These are phyloP conservation scores for Ceratocystis alfenasii DNA, from an alignment of 2,329 filamentous ascomycete species.

Conservation along the genomic window DNA sequence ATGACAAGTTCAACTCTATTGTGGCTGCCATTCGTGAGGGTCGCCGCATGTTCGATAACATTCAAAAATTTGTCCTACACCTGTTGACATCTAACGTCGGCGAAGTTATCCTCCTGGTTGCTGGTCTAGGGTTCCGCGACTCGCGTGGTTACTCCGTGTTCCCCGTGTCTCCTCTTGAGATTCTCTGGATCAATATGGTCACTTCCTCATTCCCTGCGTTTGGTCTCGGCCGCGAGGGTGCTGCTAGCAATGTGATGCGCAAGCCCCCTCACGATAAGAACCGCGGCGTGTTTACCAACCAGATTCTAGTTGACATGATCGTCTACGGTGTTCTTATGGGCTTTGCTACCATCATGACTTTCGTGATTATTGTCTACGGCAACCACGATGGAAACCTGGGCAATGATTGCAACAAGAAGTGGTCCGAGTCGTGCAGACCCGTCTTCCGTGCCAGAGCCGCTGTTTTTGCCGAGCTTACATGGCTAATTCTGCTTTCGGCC, in stretches of 20 bases:
- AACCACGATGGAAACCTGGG: constrained; percentile 46
- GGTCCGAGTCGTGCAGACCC: constrained; percentile 42
- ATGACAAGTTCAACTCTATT: constrained; percentile 82
- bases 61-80: constrained; percentile 77
- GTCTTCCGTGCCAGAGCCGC: constrained; percentile 61
- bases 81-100: constrained; percentile 71
- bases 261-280: constrained; percentile 62
- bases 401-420: constrained; percentile 49
- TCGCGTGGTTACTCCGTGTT: constrained; percentile 61
- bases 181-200: constrained; percentile 91
- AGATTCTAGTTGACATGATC: constrained; percentile 67
- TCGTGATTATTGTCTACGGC: constrained; percentile 52
- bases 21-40: constrained; percentile 74
- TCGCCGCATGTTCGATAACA: constrained; percentile 76
- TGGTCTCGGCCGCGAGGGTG: constrained; percentile 69
- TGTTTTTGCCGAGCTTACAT: constrained; percentile 61
- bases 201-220: constrained; percentile 82
- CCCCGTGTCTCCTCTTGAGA: constrained; percentile 72
- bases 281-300: constrained; percentile 62
- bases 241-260: constrained; percentile 63
- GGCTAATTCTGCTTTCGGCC: constrained; percentile 60
- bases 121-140: constrained; percentile 75
- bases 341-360: constrained; percentile 51
- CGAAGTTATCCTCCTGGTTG: constrained; percentile 68
- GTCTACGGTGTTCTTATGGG: constrained; percentile 73